Evolutionary conservation across 2,329 filamentous ascomycete species (phyloP).

Genomic region (Ophiostoma novo-ulmi): DNA sequence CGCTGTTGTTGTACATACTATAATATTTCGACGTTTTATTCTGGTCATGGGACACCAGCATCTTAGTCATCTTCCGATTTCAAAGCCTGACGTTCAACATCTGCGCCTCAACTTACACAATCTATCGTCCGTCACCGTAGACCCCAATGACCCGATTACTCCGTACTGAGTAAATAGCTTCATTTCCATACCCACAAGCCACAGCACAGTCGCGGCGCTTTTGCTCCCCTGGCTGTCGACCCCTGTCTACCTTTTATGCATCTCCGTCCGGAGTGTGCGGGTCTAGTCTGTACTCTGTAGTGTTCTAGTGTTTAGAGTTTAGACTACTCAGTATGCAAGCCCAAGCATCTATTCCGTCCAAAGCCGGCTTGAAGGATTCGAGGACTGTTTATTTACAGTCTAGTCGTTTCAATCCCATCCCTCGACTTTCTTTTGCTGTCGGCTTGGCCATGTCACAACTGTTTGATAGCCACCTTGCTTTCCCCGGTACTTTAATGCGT

Average conservation of each 20-base stretch:
- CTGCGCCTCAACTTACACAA: not conserved
- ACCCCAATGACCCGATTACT: not conserved
- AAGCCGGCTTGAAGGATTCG: not conserved
- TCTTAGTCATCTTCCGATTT: conserved; percentile 5
- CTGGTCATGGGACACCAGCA: not conserved
- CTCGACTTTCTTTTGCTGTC: not conserved
- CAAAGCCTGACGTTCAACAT: not conserved
- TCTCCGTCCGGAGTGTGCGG: not conserved
- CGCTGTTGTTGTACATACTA: not conserved
- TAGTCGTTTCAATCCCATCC: not conserved
- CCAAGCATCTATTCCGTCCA: no score
- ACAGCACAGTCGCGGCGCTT: not conserved
- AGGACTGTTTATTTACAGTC: not conserved
- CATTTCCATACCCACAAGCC: not conserved
- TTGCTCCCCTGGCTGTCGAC: not conserved
- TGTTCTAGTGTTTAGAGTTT: not conserved
- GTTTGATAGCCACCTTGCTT: not conserved
- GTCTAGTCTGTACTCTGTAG: not conserved
- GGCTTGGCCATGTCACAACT: not conserved
- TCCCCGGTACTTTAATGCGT: not conserved
- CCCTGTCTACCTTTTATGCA: not conserved
- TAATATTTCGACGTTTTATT: not conserved
- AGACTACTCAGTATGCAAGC: no score
- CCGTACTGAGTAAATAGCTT: not conserved
- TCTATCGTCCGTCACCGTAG: not conserved